Percentiles rank a stretch among this genome's conserved stretches.
Evolutionary conservation across 306 rosid genomes (phyloP).

Genomic region (Cucurbita ficifolia): DNA sequence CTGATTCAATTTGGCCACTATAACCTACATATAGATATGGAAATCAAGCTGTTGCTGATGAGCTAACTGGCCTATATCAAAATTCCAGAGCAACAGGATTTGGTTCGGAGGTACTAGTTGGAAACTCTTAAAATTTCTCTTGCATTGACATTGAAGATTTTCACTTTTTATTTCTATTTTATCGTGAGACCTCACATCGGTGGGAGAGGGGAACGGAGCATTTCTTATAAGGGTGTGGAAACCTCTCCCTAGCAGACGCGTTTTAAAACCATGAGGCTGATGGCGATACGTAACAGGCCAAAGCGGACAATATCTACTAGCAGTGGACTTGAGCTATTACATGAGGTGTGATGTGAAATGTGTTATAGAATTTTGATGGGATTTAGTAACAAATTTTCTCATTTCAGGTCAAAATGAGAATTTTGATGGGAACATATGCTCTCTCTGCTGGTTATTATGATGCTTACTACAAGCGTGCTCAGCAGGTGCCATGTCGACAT

Average conservation of each 20-base stretch:
- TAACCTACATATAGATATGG: constrained; percentile 51
- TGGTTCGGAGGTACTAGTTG: constrained; percentile 67
- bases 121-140: background rate
- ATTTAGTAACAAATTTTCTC: background rate
- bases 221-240: no score
- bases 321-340: no score
- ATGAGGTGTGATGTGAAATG: background rate
- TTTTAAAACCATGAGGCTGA: no score
- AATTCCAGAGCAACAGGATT: constrained; percentile 77
- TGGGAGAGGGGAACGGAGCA: no score
- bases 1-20: background rate
- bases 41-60: constrained; percentile 57
- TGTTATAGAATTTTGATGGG: background rate
- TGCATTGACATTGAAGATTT: background rate
- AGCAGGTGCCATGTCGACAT: constrained; percentile 53
- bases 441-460: constrained; percentile 99
- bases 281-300: no score
- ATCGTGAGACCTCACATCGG: no score
- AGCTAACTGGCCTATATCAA: constrained; percentile 57
- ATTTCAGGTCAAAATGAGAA: constrained; percentile 90
- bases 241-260: no score
- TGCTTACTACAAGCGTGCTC: constrained; percentile 96
- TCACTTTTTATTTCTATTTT: background rate
- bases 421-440: constrained; percentile 84
- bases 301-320: no score